A percentile compares a stretch with the other conserved stretches of the same genome.
Conservation (phyloP, 1,284 basidiomycete species). For the Pholiota adiposa region DNA sequence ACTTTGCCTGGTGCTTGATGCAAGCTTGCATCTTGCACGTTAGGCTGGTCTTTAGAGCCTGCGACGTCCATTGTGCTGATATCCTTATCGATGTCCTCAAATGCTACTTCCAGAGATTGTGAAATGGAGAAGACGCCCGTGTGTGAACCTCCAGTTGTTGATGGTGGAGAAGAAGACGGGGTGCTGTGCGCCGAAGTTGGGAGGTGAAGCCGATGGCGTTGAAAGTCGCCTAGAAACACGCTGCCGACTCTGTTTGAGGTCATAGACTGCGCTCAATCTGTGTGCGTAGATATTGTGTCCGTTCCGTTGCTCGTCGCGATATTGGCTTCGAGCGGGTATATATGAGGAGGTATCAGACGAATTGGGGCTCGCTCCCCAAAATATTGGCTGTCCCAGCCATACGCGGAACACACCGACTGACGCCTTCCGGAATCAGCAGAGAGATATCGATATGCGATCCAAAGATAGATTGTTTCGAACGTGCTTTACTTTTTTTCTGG, state of each 20-base stretch:
- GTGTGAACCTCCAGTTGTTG: conserved; percentile 31
- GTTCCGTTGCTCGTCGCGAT: background rate
- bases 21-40: background rate
- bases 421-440: background rate
- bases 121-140: conserved; percentile 25
- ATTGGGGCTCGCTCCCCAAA: background rate
- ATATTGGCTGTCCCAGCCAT: background rate
- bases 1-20: conserved; percentile 43
- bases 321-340: conserved; percentile 1
- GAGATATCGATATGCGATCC: background rate
- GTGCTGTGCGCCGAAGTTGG: conserved; percentile 50
- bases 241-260: conserved; percentile 57
- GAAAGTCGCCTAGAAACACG: conserved; percentile 76
- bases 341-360: background rate
- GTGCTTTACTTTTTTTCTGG: too few relatives aligned
- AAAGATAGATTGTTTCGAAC: background rate
- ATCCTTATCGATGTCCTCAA: conserved; percentile 18
- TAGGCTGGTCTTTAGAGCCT: conserved; percentile 1
- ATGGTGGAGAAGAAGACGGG: conserved; percentile 66
- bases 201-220: conserved; percentile 57
- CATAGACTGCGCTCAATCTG: conserved; percentile 36
- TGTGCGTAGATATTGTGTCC: background rate
- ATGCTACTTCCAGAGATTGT: conserved; percentile 17
- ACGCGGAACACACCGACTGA: background rate
- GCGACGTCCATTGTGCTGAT: conserved; percentile 6